A percentile compares a stretch with the other conserved stretches of the same genome.
Conservation (phyloP, 768 basidiomycete genomes). For the Neoboletus brunneissimus region DNA sequence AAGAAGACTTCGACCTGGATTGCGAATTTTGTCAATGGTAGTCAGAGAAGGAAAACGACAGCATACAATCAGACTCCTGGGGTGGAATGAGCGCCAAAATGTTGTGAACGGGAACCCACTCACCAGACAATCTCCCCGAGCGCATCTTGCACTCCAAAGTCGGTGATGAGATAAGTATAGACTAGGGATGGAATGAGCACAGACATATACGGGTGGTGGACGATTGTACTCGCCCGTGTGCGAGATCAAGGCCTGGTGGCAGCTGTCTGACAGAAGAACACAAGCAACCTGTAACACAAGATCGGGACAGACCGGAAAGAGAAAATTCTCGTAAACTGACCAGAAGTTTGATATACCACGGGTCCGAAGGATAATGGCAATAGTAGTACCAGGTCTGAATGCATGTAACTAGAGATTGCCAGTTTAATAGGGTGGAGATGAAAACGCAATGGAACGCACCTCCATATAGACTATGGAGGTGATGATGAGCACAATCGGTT, state of each 20-base stretch:
- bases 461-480: constrained; percentile 46
- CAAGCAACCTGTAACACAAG: constrained; percentile 41
- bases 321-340: constrained; percentile 30
- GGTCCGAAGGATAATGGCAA: constrained; percentile 46
- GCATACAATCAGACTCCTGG: constrained; percentile 30
- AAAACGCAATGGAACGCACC: constrained; percentile 31
- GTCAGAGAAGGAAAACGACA: not conserved
- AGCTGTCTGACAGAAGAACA: constrained; percentile 52
- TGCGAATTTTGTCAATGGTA: not conserved
- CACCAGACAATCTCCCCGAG: constrained; percentile 45
- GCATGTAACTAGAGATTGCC: constrained; percentile 42
- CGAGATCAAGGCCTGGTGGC: constrained; percentile 56
- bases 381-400: constrained; percentile 61
- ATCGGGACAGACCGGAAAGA: not conserved
- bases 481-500: not conserved
- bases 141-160: constrained; percentile 32
- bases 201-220: rapidly evolving
- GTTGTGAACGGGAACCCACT: constrained; percentile 10
- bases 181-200: constrained; percentile 30
- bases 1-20: constrained; percentile 51
- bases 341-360: constrained; percentile 48
- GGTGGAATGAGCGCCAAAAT: not conserved
- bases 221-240: constrained; percentile 43
- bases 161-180: constrained; percentile 46
- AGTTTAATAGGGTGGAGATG: constrained; percentile 6